These are phyloP conservation scores for Fusarium sp. DNA, from an alignment of 2,329 filamentous ascomycete genomes.

Conservation along the genomic window DNA sequence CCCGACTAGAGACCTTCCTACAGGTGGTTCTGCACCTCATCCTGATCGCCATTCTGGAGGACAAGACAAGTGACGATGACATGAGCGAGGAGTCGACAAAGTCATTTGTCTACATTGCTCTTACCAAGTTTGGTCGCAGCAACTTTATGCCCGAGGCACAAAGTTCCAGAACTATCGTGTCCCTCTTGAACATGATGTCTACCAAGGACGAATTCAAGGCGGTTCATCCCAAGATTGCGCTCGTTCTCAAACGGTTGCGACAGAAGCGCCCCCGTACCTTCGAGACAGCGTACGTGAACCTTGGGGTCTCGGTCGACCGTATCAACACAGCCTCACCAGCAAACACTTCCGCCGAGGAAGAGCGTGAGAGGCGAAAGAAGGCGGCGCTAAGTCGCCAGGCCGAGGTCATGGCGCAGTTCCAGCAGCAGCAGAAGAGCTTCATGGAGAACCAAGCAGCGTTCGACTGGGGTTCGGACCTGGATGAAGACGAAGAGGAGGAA, in stretches of 20 bases:
- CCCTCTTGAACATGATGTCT: conserved; percentile 70
- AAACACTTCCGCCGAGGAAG: conserved; percentile 72
- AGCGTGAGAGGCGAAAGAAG: conserved; percentile 87
- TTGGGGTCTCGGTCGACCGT: conserved; percentile 78
- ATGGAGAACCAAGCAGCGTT: conserved; percentile 87
- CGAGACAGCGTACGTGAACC: conserved; percentile 70
- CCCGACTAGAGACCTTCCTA: conserved; percentile 88
- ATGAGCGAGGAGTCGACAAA: conserved; percentile 57
- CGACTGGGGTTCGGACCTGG: conserved; percentile 85
- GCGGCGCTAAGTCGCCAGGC: conserved; percentile 90
- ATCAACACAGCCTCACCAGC: conserved; percentile 87
- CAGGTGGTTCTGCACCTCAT: conserved; percentile 91
- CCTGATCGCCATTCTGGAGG: conserved; percentile 87
- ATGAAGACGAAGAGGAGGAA: conserved; percentile 79
- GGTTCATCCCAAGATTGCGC: conserved; percentile 84
- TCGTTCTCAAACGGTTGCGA: conserved; percentile 86
- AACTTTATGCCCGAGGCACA: conserved; percentile 69
- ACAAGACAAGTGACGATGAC: conserved; percentile 69
- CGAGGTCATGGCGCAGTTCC: conserved; percentile 96
- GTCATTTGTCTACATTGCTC: conserved; percentile 79
- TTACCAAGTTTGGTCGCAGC: conserved; percentile 71
- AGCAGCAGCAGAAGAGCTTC: conserved; percentile 96
- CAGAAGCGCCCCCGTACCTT: conserved; percentile 83
- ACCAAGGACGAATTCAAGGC: conserved; percentile 80
- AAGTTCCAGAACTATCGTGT: conserved; percentile 70